phyloP scores from a whole-genome alignment of 306 rosid species.

The Lathyrus tuberosus region DNA sequence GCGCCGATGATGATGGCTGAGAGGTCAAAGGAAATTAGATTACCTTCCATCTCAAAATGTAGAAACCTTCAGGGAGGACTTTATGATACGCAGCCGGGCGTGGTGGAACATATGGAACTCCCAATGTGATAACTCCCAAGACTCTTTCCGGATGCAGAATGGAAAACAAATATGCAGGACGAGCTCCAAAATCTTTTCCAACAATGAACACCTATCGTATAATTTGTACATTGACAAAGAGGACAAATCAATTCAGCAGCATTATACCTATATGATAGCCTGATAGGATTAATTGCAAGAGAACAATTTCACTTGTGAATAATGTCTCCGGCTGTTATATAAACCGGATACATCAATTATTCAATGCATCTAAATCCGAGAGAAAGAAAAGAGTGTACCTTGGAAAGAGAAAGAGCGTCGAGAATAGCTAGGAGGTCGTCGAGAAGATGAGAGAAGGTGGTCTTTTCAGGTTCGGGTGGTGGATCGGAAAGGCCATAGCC shows the following conservation, averaged over 20 bases:
- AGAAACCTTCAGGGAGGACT: constrained; percentile 72
- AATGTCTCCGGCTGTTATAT: too few species aligned
- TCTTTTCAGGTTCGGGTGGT: constrained; percentile 49
- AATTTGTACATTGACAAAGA: too few species aligned
- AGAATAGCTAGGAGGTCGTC: constrained; percentile 58
- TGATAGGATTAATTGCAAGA: background rate
- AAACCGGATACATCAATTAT: too few species aligned
- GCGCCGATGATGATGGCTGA: background rate
- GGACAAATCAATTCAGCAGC: constrained; percentile 1
- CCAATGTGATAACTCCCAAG: constrained; percentile 70
- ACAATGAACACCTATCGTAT: constrained; percentile 56
- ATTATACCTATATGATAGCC: background rate
- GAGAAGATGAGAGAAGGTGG: constrained; percentile 43
- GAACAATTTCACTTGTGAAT: too few species aligned
- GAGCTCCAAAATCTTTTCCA: constrained; percentile 78
- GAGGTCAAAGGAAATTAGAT: background rate
- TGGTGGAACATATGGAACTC: constrained; percentile 63
- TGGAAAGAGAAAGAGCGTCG: background rate
- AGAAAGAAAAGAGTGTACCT: background rate
- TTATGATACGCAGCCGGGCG: constrained; percentile 29
- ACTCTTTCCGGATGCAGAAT: constrained; percentile 70
- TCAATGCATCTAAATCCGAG: background rate
- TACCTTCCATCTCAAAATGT: constrained; percentile 77
- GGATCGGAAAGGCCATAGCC: constrained; percentile 81
- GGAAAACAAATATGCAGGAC: constrained; percentile 57